Percentiles rank a stretch among this genome's conserved stretches.
Evolutionary conservation across 345 rosid species (phyloP).

Genomic region (Pistacia integerrima): DNA sequence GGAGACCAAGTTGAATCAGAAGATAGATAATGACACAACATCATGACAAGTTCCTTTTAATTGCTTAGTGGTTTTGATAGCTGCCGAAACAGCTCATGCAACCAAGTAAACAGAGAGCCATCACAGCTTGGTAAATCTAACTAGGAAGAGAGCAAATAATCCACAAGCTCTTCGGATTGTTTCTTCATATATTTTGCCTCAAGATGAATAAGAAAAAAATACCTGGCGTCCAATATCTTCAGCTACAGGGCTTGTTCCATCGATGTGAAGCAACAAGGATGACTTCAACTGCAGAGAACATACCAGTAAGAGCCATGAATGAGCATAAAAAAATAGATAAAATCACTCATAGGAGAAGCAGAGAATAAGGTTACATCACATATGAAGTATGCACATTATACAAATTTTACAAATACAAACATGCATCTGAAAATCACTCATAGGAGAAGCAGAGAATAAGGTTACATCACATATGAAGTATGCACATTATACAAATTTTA

Average conservation of each 20-base stretch:
- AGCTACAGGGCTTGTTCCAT: constrained; percentile 94
- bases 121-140: neutral
- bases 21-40: neutral
- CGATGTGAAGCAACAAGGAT: constrained; percentile 86
- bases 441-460: neutral
- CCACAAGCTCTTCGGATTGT: neutral
- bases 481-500: neutral
- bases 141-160: neutral
- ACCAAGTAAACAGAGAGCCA: neutral
- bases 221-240: constrained; percentile 99
- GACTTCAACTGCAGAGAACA: constrained; percentile 76
- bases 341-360: neutral
- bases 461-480: neutral
- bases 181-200: neutral
- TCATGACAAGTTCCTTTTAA: neutral
- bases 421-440: neutral
- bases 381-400: neutral
- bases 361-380: neutral
- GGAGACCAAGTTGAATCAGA: constrained; percentile 2
- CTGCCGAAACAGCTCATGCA: neutral
- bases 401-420: neutral
- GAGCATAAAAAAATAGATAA: neutral
- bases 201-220: constrained; percentile 10
- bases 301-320: neutral
- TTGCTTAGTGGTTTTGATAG: neutral